Evolutionary conservation across 352 stramenopile genomes (phyloP).

Genomic region (Phytophthora cajani): DNA sequence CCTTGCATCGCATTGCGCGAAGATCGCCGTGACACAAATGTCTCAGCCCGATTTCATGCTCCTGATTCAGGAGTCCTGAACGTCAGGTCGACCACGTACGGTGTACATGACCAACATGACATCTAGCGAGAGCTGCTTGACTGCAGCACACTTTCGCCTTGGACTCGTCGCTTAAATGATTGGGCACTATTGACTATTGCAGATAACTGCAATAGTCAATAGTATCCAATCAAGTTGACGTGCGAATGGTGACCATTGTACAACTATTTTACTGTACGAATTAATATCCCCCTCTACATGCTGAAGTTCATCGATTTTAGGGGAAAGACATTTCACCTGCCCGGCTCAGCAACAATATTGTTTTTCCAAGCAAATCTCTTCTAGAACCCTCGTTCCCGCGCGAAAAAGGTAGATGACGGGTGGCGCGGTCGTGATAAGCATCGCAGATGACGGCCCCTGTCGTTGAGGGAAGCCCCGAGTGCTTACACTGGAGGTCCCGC

Average conservation of each 20-base stretch:
- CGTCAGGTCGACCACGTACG: no score
- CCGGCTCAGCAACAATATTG: no score
- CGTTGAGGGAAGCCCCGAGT: neutral
- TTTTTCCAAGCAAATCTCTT: conserved; percentile 9
- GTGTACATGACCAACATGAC: no score
- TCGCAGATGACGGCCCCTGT: conserved; percentile 14
- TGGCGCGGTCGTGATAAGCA: conserved; percentile 4
- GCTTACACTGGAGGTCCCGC: conserved; percentile 1
- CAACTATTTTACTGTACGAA: neutral
- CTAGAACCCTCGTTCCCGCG: conserved; percentile 15
- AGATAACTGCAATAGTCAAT: conserved; percentile 8
- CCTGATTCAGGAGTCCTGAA: no score
- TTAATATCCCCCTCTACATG: neutral
- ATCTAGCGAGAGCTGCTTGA: no score
- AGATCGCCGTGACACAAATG: no score
- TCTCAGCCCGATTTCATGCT: no score
- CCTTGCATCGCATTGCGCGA: no score
- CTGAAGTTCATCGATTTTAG: no score
- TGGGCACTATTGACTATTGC: no score
- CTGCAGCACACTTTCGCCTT: neutral
- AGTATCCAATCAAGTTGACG: conserved; percentile 19
- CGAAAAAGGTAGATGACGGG: conserved; percentile 20
- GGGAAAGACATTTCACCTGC: no score
- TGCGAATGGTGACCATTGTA: neutral
- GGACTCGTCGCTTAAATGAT: neutral